A percentile compares a stretch with the other conserved stretches of the same genome.
Evolutionary conservation across 2,329 filamentous ascomycete species (phyloP).

Genomic region (Simplicillium aogashimaense): DNA sequence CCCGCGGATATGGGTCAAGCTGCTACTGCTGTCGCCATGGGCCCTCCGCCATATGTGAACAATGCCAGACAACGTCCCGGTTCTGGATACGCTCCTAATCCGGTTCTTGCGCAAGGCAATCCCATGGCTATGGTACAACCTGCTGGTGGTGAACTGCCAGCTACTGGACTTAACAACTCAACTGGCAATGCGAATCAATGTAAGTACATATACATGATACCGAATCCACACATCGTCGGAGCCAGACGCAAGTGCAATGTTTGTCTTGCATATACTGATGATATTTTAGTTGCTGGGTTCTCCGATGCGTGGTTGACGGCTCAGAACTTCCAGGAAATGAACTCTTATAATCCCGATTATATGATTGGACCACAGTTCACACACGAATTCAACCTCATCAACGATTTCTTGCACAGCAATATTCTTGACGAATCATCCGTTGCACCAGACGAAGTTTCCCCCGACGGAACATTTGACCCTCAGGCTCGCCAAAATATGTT

Average conservation of each 20-base stretch:
- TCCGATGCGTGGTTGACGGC: slow-evolving; percentile 70
- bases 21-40: slow-evolving; percentile 49
- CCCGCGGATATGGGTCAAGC: slow-evolving; percentile 39
- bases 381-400: slow-evolving; percentile 92
- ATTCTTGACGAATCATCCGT: slow-evolving; percentile 74
- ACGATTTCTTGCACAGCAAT: slow-evolving; percentile 91
- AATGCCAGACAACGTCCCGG: slow-evolving; percentile 6
- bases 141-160: background rate
- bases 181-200: slow-evolving; percentile 57
- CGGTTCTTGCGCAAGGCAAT: slow-evolving; percentile 37
- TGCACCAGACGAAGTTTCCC: slow-evolving; percentile 49
- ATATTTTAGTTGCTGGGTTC: slow-evolving; percentile 63
- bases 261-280: too few species aligned
- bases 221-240: too few species aligned
- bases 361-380: slow-evolving; percentile 90
- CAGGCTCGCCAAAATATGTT: slow-evolving; percentile 7
- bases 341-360: slow-evolving; percentile 85
- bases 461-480: too few species aligned
- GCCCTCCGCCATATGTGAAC: slow-evolving; percentile 36
- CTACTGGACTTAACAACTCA: slow-evolving; percentile 24
- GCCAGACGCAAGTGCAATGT: too few species aligned
- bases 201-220: slow-evolving; percentile 41
- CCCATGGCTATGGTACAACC: slow-evolving; percentile 43
- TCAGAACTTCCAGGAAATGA: slow-evolving; percentile 88
- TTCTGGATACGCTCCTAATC: slow-evolving; percentile 22